Percentiles rank a stretch among this genome's conserved stretches.
These are phyloP conservation scores for Streptanthus diversifolius DNA, from an alignment of 345 rosid species.

Conservation along the genomic window DNA sequence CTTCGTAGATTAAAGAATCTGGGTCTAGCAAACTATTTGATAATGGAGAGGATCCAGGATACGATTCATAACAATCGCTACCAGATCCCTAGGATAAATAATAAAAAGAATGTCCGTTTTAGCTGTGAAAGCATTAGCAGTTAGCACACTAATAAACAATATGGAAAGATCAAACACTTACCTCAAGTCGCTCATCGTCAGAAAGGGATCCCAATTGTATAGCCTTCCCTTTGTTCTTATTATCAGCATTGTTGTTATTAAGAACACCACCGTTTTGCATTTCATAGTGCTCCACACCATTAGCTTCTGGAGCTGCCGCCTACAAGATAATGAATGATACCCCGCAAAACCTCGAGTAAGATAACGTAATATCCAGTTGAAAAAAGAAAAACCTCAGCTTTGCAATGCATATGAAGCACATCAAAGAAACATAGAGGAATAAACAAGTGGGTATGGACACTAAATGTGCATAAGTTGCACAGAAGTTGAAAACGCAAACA, in stretches of 20 bases:
- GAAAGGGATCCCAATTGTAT: conserved; percentile 31
- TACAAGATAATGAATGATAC: conserved; percentile 26
- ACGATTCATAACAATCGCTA: conserved; percentile 12
- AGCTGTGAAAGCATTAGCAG: background rate
- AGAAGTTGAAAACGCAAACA: background rate
- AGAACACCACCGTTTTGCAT: conserved; percentile 40
- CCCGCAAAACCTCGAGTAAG: background rate
- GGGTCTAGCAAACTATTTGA: conserved; percentile 36
- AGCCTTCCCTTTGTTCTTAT: conserved; percentile 62
- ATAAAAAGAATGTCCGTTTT: background rate
- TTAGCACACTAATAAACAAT: background rate
- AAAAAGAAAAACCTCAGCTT: background rate
- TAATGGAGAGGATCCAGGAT: conserved; percentile 32
- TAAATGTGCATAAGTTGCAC: background rate
- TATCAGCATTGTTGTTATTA: conserved; percentile 38
- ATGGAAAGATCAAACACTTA: background rate
- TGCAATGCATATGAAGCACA: background rate
- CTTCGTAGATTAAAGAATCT: conserved; percentile 41
- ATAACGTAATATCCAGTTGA: background rate
- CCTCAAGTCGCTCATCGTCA: background rate
- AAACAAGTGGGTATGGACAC: background rate
- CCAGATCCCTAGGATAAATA: conserved; percentile 33
- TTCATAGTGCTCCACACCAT: conserved; percentile 58
- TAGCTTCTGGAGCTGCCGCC: conserved; percentile 48
- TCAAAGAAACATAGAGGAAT: background rate